These are phyloP conservation scores for Tulasnella calospora DNA, from an alignment of 768 basidiomycete species.

Conservation along the genomic window DNA sequence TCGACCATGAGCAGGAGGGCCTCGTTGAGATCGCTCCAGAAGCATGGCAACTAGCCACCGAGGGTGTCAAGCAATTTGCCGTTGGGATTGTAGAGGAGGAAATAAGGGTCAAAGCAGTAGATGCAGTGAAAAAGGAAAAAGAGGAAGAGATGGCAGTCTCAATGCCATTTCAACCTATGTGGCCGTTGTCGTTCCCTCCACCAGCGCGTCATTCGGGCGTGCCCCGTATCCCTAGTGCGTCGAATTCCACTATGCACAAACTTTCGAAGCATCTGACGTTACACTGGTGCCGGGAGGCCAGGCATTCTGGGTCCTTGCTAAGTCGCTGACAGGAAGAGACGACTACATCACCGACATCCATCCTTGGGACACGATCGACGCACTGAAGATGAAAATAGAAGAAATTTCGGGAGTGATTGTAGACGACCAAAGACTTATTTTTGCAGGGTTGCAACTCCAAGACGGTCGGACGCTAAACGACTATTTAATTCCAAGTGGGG, in stretches of 20 bases:
- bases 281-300: neutral
- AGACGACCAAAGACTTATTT: neutral
- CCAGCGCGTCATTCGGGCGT: no score
- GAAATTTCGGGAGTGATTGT: neutral
- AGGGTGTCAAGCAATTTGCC: neutral
- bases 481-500: neutral
- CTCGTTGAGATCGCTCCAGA: neutral
- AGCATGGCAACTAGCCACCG: neutral
- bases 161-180: neutral
- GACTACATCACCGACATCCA: neutral
- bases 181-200: no score
- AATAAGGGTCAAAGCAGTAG: neutral
- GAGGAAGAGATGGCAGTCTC: neutral
- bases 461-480: neutral
- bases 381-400: neutral
- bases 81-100: neutral
- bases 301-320: neutral
- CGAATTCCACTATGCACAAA: no score
- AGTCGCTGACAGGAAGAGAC: neutral
- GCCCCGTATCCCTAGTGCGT: no score
- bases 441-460: neutral
- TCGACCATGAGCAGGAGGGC: neutral
- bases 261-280: no score
- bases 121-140: neutral
- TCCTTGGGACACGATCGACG: neutral